Evolutionary conservation across 257 asterid genomes (phyloP), one percentile per base, ranked within the genome.

Genomic region (Handroanthus guayacan): DNA sequence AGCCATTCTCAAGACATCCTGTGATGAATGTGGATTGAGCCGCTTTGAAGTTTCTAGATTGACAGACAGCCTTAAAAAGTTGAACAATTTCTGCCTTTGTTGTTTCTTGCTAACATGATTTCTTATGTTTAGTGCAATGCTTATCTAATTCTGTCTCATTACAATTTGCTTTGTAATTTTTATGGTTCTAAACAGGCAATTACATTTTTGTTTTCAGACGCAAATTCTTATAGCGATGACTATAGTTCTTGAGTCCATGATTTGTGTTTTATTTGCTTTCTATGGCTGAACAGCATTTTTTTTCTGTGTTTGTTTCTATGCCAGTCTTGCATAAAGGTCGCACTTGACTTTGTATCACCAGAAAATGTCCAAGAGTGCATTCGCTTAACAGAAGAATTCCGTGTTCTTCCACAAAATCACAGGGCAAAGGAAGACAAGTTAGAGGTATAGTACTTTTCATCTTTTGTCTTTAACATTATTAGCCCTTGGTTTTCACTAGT

Each of bases 241-340:
- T 52, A 20, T 37, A 10, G 45, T 67, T 70, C 38, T 43, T 43
- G 18, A 50, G 43, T 14, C 11, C 17, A 62, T 50, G 17, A 38
- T 39, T 34, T 61, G 61, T 36, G 65, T 39, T 8, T 17, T 61
- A 39, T 58, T 34, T 67, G 47, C 72, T 67, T 54, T 72, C 39
- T 63, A 16, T 41, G 25, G 68, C 71, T 74, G 6, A 25, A 39
- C 3, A 6, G 38, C 63, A 25, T 41, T 63, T 10, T 20, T 17
- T 7, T 68, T 79, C 3, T 20, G 17, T 71, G 43, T 60, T 31
- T 51, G 71, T 81, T 54, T 66, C 62, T 77, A 17, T 71, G 25
- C 31, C 87, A 91, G 98, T 94, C 98, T 14, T 94, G 97, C 89
- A 89, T 87, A 78, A 94, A 90, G 90, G 98, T 94, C 37, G 96